Evolutionary conservation across 2,329 filamentous ascomycete species (phyloP).

Genomic region (Aspergillus glaucus): DNA sequence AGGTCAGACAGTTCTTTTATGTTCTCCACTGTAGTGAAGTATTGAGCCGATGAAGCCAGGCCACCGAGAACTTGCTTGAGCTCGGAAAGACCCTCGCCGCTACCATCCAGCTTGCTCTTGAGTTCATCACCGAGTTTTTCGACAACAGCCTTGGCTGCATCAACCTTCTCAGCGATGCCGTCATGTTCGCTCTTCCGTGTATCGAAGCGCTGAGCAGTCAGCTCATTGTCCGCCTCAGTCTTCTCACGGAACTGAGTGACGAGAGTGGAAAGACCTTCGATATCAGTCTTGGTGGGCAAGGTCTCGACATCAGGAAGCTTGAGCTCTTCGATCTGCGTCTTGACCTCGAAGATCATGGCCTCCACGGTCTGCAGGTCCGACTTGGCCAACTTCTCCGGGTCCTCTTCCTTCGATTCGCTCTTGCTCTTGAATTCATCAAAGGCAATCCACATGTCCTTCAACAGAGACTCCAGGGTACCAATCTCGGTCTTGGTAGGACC

Average conservation of each 20-base stretch:
- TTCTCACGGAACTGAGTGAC: conserved; percentile 63
- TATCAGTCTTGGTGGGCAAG: conserved; percentile 69
- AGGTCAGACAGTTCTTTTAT: conserved; percentile 66
- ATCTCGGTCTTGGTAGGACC: conserved; percentile 74
- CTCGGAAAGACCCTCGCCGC: conserved; percentile 58
- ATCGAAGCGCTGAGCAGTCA: conserved; percentile 72
- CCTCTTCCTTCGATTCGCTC: conserved; percentile 42
- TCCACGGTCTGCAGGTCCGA: conserved; percentile 76
- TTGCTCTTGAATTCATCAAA: conserved; percentile 63
- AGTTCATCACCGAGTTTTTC: conserved; percentile 72
- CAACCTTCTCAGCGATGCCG: conserved; percentile 68
- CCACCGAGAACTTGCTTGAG: conserved; percentile 58
- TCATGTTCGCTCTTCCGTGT: conserved; percentile 79
- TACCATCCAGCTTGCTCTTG: conserved; percentile 69
- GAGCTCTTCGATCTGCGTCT: conserved; percentile 68
- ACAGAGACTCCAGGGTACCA: conserved; percentile 65
- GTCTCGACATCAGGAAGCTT: conserved; percentile 63
- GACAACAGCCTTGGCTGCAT: conserved; percentile 69
- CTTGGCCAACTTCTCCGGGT: conserved; percentile 64
- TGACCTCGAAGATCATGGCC: conserved; percentile 77
- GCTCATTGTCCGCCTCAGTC: conserved; percentile 60
- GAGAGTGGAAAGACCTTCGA: conserved; percentile 63
- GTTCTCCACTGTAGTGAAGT: conserved; percentile 48
- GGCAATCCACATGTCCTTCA: conserved; percentile 67
- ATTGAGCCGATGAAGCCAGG: conserved; percentile 55